A percentile compares a stretch with the other conserved stretches of the same genome.
phyloP scores from a whole-genome alignment of 129 eudicot species.

The Pulicaria dysenterica region DNA sequence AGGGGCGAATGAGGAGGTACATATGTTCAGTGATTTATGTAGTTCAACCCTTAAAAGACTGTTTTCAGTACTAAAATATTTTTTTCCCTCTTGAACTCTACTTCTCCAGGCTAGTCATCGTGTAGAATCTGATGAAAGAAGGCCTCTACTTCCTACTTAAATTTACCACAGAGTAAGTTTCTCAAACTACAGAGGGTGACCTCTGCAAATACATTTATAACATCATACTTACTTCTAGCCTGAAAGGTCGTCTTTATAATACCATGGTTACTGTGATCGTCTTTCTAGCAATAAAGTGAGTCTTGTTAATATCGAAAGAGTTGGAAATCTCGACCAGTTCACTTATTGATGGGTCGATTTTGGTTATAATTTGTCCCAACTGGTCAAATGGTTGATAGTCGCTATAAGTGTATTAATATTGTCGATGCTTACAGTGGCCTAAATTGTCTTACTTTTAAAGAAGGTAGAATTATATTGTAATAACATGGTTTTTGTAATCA shows the following conservation, averaged over 20 bases:
- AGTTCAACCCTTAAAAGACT: neutral
- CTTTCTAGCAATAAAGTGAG: no score
- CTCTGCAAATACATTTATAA: neutral
- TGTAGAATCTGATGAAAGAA: constrained; percentile 86
- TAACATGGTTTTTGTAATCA: neutral
- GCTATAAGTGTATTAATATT: neutral
- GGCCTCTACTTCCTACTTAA: constrained; percentile 89
- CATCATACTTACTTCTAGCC: neutral
- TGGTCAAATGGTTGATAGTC: neutral
- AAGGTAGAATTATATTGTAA: neutral
- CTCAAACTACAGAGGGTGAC: constrained; percentile 2
- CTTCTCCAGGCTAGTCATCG: constrained; percentile 81
- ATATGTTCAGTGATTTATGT: constrained; percentile 12
- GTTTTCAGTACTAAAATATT: constrained; percentile 7
- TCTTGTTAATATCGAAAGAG: neutral
- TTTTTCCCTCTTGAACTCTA: constrained; percentile 6
- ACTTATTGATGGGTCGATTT: neutral
- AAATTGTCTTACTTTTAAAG: neutral
- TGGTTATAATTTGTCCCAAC: neutral
- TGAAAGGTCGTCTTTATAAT: no score
- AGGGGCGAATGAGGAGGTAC: constrained; percentile 92
- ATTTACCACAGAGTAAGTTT: constrained; percentile 37
- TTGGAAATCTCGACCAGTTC: neutral
- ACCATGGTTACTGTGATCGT: no score
- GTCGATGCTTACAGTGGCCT: neutral